Evolutionary conservation across 1,284 basidiomycete genomes (phyloP).

Genomic region (Heterobasidion irregulare): DNA sequence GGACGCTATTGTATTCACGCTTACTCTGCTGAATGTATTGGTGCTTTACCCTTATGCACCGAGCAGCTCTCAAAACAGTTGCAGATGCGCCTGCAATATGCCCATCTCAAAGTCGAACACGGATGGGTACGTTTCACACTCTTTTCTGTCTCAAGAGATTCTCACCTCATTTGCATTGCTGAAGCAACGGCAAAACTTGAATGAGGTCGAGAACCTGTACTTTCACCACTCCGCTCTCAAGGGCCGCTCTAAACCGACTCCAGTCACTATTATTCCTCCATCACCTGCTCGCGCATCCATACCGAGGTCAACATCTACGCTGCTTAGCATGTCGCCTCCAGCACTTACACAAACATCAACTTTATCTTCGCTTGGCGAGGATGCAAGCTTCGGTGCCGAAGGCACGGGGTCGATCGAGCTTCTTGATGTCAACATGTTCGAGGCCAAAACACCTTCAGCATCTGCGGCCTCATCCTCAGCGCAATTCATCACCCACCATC

Average conservation of each 20-base stretch:
- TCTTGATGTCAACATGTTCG: background rate
- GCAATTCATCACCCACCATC: too few relatives aligned
- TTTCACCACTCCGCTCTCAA: conserved; percentile 53
- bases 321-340: background rate
- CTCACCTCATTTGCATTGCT: background rate
- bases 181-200: conserved; percentile 66
- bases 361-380: background rate
- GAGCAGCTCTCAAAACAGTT: conserved; percentile 60
- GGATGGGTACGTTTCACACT: conserved; percentile 54
- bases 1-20: too few relatives aligned
- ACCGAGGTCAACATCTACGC: background rate
- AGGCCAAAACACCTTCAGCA: background rate
- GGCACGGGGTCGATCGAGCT: background rate
- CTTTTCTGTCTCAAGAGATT: background rate
- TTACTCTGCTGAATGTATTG: too few relatives aligned
- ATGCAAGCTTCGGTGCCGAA: background rate
- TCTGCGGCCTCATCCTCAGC: too few relatives aligned
- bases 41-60: background rate
- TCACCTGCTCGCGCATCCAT: background rate
- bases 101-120: conserved; percentile 69
- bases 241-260: conserved; percentile 14
- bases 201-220: conserved; percentile 74
- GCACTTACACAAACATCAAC: background rate
- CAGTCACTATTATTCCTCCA: conserved; percentile 14
- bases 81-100: conserved; percentile 70